A percentile compares a stretch with the other conserved stretches of the same genome.
Conservation (phyloP, 2,329 filamentous ascomycete genomes). For the Diaporthe destruens region DNA sequence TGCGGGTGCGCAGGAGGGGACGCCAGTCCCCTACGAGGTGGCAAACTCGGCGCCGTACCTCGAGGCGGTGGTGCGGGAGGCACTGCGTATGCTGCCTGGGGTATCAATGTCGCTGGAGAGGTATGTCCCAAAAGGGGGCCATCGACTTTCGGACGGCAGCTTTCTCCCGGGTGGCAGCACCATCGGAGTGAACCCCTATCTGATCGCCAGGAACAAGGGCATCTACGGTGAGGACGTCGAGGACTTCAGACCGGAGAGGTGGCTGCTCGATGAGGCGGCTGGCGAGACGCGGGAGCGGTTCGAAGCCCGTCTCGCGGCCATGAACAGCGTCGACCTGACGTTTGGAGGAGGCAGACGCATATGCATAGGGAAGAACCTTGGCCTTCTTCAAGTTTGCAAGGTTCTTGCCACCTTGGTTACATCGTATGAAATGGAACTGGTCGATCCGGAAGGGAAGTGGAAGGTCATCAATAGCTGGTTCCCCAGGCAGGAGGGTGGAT, state of each 20-base stretch:
- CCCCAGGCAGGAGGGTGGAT: constrained; percentile 28
- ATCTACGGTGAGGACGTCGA: constrained; percentile 75
- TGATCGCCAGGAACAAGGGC: constrained; percentile 76
- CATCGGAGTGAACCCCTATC: constrained; percentile 81
- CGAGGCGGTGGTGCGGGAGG: constrained; percentile 54
- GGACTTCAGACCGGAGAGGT: constrained; percentile 76
- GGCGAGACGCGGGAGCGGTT: constrained; percentile 56
- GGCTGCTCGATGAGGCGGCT: constrained; percentile 60
- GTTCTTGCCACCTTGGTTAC: constrained; percentile 70
- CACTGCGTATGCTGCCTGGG: constrained; percentile 56
- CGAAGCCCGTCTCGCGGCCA: constrained; percentile 70
- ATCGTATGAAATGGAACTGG: constrained; percentile 66
- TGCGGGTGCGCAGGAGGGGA: constrained; percentile 45
- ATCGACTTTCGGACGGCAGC: constrained; percentile 57
- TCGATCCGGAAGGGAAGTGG: background rate
- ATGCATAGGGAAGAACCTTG: constrained; percentile 77
- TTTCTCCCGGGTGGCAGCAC: constrained; percentile 77
- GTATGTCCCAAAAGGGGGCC: constrained; percentile 44
- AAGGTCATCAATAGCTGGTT: constrained; percentile 32
- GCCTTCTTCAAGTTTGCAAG: constrained; percentile 73
- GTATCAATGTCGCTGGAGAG: constrained; percentile 47
- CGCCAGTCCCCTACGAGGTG: constrained; percentile 44
- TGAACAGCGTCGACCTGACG: constrained; percentile 77
- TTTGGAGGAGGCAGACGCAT: constrained; percentile 79
- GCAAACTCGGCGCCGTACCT: constrained; percentile 52